Evolutionary conservation across 192 early-diverging fungal genomes (phyloP), one percentile per base, ranked within the genome.

Genomic region (Gonapodya prolifera): DNA sequence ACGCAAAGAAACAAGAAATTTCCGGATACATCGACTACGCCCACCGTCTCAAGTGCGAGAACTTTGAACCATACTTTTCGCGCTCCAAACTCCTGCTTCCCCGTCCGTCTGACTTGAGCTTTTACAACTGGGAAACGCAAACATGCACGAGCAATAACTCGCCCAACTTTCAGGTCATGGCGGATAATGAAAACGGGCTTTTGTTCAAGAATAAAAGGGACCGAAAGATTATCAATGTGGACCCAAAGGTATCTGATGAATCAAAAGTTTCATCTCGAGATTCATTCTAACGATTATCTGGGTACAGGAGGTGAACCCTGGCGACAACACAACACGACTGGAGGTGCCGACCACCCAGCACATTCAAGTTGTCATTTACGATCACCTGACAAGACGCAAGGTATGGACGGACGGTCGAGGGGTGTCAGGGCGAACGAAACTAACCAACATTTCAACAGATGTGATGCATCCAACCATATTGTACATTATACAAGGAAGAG

Each of bases 81-180:
- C 77, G 81, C 34, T 76, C 79, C 18, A 79, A 81, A n/a, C 69
- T 77, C 1, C 73, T 90, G 70, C 69, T 86, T 73, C 89, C 89
- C 30, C 79, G 85, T 33, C 83, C 87, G 23, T 80, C 83, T 2
- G 89, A 90, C 79, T 82, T 90, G 86, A 84, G 83, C 34, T 90
- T 90, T 79, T 90, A 88, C 83, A 90, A 90, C 79, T 89, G 89
- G 89, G 89, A 90, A 76, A 90, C 89, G 29, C 89, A 90, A 70
- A 90, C 84, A 0, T 88, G 88, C 81, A 90, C 89, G 0, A 79
- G 75, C 78, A 90, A 89, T 79, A 84, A 86, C 31, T 89, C 89
- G 1, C 87, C 87, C 18, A 90, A 90, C 71, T 90, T 88, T 75
- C 89, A 90, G 79, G 89, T 90, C 18, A 89, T 90, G 82, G 86